Evolutionary conservation across 805 yeast genomes (phyloP).

Genomic region (Wickerhamomyces chaumierensis): DNA sequence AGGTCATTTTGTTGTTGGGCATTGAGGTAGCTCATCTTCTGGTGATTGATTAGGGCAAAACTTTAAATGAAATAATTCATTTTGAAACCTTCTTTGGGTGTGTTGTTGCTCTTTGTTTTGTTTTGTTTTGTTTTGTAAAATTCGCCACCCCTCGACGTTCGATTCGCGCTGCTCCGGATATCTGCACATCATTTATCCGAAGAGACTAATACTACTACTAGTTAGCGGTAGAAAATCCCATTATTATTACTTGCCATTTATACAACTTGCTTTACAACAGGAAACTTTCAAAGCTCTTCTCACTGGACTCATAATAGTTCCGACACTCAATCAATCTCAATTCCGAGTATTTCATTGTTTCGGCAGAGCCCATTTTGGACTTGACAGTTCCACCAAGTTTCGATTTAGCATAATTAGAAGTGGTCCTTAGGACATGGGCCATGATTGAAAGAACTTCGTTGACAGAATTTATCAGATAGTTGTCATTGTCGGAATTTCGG

Average conservation of each 20-base stretch:
- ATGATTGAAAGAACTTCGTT: slow-evolving; percentile 47
- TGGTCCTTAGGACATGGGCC: slow-evolving; percentile 37
- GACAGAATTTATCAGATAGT: slow-evolving; percentile 25
- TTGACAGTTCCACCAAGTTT: slow-evolving; percentile 27
- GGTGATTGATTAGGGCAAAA: not conserved
- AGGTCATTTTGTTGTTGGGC: slow-evolving; percentile 11
- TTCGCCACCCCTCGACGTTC: not conserved
- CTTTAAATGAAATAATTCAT: no score
- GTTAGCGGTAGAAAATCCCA: not conserved
- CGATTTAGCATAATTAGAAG: slow-evolving; percentile 28
- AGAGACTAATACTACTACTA: no score
- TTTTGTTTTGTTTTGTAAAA: not conserved
- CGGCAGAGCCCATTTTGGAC: slow-evolving; percentile 45
- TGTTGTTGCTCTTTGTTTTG: no score
- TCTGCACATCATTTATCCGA: no score
- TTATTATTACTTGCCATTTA: no score
- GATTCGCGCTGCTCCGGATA: not conserved
- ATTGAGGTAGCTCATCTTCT: slow-evolving; percentile 13
- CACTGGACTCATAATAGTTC: slow-evolving; percentile 19
- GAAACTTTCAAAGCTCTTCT: slow-evolving; percentile 4
- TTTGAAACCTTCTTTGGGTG: no score
- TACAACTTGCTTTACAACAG: not conserved
- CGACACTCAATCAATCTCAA: slow-evolving; percentile 54
- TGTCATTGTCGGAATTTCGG: not conserved
- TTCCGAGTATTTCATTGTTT: slow-evolving; percentile 63